Evolutionary conservation across 495 filamentous ascomycete genomes (phyloP), one percentile per base, ranked within the genome.

Genomic region (Penicillium atrosanguineum): DNA sequence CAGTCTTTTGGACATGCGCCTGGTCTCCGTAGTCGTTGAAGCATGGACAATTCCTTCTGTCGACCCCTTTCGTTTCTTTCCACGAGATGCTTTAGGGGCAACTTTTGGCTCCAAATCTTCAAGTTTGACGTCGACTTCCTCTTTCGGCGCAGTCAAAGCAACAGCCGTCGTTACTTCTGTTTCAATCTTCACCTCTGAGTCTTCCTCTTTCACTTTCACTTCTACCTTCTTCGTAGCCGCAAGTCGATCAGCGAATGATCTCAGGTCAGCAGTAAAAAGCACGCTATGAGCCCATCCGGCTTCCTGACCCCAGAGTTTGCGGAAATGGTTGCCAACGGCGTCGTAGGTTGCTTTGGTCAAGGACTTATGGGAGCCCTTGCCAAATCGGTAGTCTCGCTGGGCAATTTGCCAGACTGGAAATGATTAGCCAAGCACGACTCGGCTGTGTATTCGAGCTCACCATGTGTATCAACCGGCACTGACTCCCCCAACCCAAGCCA

Each of bases 281-380:
- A 98, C 95, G 37, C 87, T 93, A 69, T 99, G 94, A 1, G 94
- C 95, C 95, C 95, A 99, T 1, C 94, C 94, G 9, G 94, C 94
- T 59, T 97, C 89, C 29, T 86, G 83, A 0, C 94, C 94, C 95
- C 95, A 97, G 6, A 97, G 79, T 46, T 81, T 82, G 28, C 94
- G 82, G 68, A 97, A 97, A 62, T 94, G 86, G 55, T 95, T 87
- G 4, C 87, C 95, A 39, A 99, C 82, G 7, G 91, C 89, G 60
- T 91, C 85, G 65, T 97, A 97, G 47, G 89, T 94, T 23, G 81
- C 81, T 63, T 93, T 93, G 15, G 85, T 95, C 50, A 99, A 76
- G 28, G 88, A 91, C 59, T 91, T 93, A 57, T 90, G 81, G 57
- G 90, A 90, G 20, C 80, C 80, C 65, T 89, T 94, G 3, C 89